A percentile compares a stretch with the other conserved stretches of the same genome.
Evolutionary conservation across 331 rosid species (phyloP).

Genomic region (Stylosanthes scabra): DNA sequence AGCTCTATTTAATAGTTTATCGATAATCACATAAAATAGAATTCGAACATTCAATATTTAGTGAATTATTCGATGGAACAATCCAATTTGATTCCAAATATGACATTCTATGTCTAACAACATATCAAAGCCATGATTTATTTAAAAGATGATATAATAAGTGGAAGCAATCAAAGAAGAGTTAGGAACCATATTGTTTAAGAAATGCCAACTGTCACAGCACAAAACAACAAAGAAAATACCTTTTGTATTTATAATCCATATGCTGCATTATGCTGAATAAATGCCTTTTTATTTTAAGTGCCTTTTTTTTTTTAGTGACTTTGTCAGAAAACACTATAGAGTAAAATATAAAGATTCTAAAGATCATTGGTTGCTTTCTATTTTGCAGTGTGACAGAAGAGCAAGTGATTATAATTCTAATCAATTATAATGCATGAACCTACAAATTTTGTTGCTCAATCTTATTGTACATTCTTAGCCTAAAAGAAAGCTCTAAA

Average conservation of each 20-base stretch:
- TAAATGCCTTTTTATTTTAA: constrained; percentile 13
- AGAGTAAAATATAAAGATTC: constrained; percentile 31
- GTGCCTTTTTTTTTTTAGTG: background rate
- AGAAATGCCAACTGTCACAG: constrained; percentile 37
- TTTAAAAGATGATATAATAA: constrained; percentile 3
- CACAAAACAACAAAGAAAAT: constrained; percentile 33
- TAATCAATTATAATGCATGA: too few relatives aligned
- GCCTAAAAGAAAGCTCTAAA: constrained; percentile 35
- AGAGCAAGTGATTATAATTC: too few relatives aligned
- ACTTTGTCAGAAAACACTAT: constrained; percentile 30
- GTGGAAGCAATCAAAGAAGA: constrained; percentile 27
- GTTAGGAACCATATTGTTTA: constrained; percentile 25
- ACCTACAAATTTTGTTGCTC: background rate
- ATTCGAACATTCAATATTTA: too few relatives aligned
- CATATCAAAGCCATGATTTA: constrained; percentile 27
- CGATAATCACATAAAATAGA: too few relatives aligned
- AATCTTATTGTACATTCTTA: constrained; percentile 40
- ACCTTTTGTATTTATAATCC: constrained; percentile 25
- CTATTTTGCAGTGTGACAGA: constrained; percentile 36
- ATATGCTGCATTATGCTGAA: constrained; percentile 25
- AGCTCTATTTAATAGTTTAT: too few relatives aligned
- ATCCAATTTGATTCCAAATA: too few relatives aligned
- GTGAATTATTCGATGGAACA: too few relatives aligned
- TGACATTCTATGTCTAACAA: constrained; percentile 9
- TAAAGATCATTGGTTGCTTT: constrained; percentile 35